phyloP scores from a whole-genome alignment of 2,329 filamentous ascomycete genomes.

The Fusarium clavum region DNA sequence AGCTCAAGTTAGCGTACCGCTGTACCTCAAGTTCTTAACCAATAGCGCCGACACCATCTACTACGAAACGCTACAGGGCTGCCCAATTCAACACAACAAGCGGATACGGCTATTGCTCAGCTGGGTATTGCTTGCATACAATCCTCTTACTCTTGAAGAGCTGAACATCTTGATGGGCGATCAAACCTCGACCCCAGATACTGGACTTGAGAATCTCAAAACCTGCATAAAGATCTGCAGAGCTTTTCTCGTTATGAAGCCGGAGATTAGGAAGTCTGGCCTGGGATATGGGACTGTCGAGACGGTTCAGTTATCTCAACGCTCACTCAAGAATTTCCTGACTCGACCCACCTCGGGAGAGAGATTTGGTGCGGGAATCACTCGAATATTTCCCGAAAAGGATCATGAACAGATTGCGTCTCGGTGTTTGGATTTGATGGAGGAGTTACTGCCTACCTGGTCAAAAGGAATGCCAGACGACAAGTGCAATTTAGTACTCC shows the following conservation, averaged over 20 bases:
- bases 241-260: not conserved
- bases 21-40: not conserved
- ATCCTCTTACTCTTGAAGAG: constrained; percentile 6
- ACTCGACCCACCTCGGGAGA: not conserved
- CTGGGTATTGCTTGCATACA: not conserved
- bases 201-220: not conserved
- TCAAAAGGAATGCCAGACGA: not conserved
- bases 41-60: not conserved
- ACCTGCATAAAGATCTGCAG: not conserved
- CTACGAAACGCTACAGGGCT: not conserved
- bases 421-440: constrained; percentile 9
- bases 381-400: not conserved
- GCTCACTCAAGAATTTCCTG: constrained; percentile 3
- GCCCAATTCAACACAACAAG: not conserved
- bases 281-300: not conserved
- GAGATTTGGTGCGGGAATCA: not conserved
- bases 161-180: not conserved
- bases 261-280: not conserved
- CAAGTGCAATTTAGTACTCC: not conserved
- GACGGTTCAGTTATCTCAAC: constrained; percentile 8
- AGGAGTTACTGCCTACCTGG: not conserved
- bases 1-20: not conserved
- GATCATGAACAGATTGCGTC: constrained; percentile 1
- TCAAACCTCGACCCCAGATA: not conserved
- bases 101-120: not conserved